Conservation (phyloP, 345 rosid genomes). For the Eucalyptus sp. region DNA sequence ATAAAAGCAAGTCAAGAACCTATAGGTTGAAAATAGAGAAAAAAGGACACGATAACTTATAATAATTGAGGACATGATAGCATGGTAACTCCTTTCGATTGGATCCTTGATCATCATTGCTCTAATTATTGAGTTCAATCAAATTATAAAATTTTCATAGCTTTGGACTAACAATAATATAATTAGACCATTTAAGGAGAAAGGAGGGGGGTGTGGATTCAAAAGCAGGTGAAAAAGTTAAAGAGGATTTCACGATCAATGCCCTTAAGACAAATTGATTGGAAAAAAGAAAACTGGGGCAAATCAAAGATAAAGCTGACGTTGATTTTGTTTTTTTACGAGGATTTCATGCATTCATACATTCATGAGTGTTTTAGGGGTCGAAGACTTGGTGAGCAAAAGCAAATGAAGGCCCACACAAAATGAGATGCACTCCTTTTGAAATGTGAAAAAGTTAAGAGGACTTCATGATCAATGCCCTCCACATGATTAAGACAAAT, state of each 20-base stretch:
- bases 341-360: not conserved
- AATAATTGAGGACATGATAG: not conserved
- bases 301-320: not conserved
- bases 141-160: not conserved
- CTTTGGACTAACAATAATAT: not conserved
- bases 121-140: not conserved
- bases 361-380: accelerated
- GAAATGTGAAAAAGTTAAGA: too few relatives aligned
- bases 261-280: too few relatives aligned
- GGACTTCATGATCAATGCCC: too few relatives aligned
- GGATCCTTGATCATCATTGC: accelerated
- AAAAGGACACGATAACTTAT: not conserved
- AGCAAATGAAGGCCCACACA: too few relatives aligned
- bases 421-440: too few relatives aligned
- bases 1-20: not conserved
- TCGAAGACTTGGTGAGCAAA: too few relatives aligned
- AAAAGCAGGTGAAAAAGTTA: too few relatives aligned
- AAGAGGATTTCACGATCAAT: too few relatives aligned
- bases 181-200: not conserved
- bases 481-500: too few relatives aligned
- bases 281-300: too few relatives aligned
- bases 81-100: not conserved
- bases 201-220: not conserved
- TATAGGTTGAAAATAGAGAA: accelerated
- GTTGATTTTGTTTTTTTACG: not conserved